Percentiles rank a stretch among this genome's conserved stretches.
Evolutionary conservation across 176 grass and related monocot species (phyloP).

Genomic region (Oryza meyeriana): DNA sequence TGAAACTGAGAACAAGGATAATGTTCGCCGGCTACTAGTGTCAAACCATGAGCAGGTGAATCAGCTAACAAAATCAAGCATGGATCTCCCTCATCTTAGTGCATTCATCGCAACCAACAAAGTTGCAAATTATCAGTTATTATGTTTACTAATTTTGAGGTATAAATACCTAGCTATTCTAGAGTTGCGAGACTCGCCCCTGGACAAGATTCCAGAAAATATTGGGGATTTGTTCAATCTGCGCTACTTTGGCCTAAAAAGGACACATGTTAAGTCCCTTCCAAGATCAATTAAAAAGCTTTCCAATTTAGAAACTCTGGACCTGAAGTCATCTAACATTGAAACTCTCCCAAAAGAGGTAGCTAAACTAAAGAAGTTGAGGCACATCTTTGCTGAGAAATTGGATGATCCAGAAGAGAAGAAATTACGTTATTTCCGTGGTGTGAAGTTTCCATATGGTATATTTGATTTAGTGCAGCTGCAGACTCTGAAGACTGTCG

Average conservation of each 20-base stretch:
- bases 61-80: neutral
- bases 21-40: neutral
- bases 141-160: neutral
- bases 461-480: neutral
- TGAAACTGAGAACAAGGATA: neutral
- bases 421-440: neutral
- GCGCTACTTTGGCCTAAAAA: neutral
- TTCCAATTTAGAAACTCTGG: neutral
- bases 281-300: neutral
- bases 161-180: neutral
- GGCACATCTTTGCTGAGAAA: neutral
- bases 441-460: neutral
- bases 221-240: neutral
- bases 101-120: neutral
- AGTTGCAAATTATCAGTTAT: neutral
- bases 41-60: neutral
- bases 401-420: neutral
- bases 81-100: neutral
- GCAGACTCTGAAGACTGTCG: neutral
- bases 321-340: neutral
- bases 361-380: neutral
- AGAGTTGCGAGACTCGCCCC: neutral
- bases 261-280: neutral
- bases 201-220: neutral
- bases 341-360: neutral